phyloP scores from a whole-genome alignment of 306 rosid genomes.

The Castanea mollissima region DNA sequence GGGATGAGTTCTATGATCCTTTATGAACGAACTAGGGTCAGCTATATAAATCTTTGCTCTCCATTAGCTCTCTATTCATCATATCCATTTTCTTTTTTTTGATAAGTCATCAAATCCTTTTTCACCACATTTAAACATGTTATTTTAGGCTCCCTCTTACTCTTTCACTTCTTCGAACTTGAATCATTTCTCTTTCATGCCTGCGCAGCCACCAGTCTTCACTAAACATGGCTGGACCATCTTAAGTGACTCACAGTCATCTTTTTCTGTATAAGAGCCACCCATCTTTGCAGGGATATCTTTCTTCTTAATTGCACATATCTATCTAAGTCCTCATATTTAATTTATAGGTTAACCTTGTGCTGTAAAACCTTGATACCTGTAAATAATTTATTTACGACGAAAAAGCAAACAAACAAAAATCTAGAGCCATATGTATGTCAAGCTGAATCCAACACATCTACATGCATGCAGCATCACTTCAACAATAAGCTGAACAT shows the following conservation, averaged over 20 bases:
- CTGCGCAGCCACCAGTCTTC: not conserved
- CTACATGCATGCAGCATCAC: not conserved
- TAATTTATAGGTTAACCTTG: too few relatives aligned
- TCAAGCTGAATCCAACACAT: not conserved
- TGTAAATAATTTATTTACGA: too few relatives aligned
- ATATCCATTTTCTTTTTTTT: too few relatives aligned
- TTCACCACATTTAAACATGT: not conserved
- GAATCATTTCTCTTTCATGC: not conserved
- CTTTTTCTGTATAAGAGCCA: too few relatives aligned
- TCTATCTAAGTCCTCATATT: too few relatives aligned
- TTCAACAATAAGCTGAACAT: not conserved
- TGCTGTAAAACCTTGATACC: too few relatives aligned
- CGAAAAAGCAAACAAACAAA: too few relatives aligned
- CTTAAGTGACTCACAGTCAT: not conserved
- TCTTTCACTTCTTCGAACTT: not conserved
- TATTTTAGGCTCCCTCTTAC: not conserved
- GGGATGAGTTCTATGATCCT: not conserved
- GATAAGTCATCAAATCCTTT: not conserved
- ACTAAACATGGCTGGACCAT: not conserved
- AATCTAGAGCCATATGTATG: not conserved
- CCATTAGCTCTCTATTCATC: not conserved
- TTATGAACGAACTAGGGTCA: not conserved
- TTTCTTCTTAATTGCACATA: too few relatives aligned
- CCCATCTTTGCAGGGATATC: too few relatives aligned
- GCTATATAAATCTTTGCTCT: not conserved